A percentile compares a stretch with the other conserved stretches of the same genome.
phyloP scores from a whole-genome alignment of 257 asterid species.

The Fraxinus quadrangulata region DNA sequence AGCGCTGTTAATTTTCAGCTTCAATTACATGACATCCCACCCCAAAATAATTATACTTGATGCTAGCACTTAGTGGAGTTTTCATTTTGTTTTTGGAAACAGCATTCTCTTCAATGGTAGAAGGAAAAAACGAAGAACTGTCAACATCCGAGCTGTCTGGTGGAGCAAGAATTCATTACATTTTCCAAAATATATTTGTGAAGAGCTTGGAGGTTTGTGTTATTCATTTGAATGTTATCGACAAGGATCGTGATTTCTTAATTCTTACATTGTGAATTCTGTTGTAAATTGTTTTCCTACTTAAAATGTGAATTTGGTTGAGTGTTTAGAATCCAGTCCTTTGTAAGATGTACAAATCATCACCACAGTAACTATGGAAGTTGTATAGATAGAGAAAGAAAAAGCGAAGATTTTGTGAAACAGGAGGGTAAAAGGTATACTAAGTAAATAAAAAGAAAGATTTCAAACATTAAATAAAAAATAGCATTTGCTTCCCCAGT shows the following conservation, averaged over 20 bases:
- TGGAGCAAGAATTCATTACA: slow-evolving; percentile 68
- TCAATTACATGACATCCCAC: not conserved
- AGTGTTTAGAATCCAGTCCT: not conserved
- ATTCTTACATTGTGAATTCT: not conserved
- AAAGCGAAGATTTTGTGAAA: not conserved
- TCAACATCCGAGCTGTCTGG: slow-evolving; percentile 66
- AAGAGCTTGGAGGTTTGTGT: slow-evolving; percentile 57
- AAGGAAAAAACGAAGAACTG: slow-evolving; percentile 62
- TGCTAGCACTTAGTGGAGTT: not conserved
- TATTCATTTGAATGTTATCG: slow-evolving; percentile 15
- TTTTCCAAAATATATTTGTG: slow-evolving; percentile 58
- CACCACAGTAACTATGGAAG: not conserved
- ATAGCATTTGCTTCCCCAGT: not conserved
- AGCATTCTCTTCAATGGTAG: slow-evolving; percentile 62
- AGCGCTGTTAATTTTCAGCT: not conserved
- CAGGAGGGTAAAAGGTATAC: not conserved
- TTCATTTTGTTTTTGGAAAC: slow-evolving; percentile 25
- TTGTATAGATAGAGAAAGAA: not conserved
- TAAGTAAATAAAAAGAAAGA: not conserved
- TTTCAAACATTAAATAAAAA: not conserved
- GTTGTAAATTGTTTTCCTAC: not conserved
- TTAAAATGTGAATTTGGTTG: not conserved
- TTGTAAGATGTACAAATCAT: not conserved
- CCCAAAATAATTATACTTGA: not conserved
- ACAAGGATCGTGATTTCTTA: slow-evolving; percentile 8